A percentile compares a stretch with the other conserved stretches of the same genome.
Evolutionary conservation across 164 flowering plant species (phyloP).

Genomic region (grape (Vitis vinifera)): ASM3070453v1 NC_081818.1:15922501-15923000

Average conservation of each 20-base stretch:
- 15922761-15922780: no score
- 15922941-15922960: background rate
- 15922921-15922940: no score
- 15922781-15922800: no score
- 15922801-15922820: no score
- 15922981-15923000: background rate
- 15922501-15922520: conserved; percentile 95
- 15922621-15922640: conserved; percentile 43
- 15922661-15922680: background rate
- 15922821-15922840: no score
- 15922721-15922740: no score
- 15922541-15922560: conserved; percentile 65
- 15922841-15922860: no score
- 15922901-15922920: no score
- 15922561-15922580: conserved; percentile 95
- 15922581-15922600: conserved; percentile 97
- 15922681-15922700: background rate
- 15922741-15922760: no score
- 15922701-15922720: background rate
- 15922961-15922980: no score
- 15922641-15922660: background rate
- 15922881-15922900: no score
- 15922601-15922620: conserved; percentile 96
- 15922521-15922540: conserved; percentile 76
- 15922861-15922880: no score